phyloP scores from a whole-genome alignment of 495 filamentous ascomycete genomes.

The Bombardia bombarda region DNA sequence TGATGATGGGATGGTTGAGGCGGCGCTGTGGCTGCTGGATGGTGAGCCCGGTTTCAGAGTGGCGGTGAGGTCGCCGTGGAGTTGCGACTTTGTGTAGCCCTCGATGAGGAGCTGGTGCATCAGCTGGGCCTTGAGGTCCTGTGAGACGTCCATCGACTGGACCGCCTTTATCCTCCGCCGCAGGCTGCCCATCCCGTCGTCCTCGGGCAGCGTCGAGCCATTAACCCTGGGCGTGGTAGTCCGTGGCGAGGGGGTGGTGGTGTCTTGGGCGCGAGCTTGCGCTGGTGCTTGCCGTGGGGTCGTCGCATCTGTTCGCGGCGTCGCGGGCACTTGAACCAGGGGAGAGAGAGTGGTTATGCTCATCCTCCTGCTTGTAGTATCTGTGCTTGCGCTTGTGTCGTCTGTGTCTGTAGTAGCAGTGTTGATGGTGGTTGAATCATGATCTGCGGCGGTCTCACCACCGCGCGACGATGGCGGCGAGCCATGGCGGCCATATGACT shows the following conservation, averaged over 20 bases:
- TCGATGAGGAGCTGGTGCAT: constrained; percentile 81
- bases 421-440: background rate
- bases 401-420: background rate
- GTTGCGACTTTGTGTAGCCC: constrained; percentile 48
- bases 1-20: too few species aligned
- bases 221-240: background rate
- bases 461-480: too few species aligned
- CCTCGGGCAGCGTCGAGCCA: constrained; percentile 56
- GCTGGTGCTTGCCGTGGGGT: too few species aligned
- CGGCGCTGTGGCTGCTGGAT: constrained; percentile 16
- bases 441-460: too few species aligned
- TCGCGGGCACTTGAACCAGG: background rate
- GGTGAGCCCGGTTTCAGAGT: constrained; percentile 17
- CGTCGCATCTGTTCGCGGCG: background rate
- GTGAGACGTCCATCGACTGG: constrained; percentile 53
- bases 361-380: background rate
- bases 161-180: constrained; percentile 73
- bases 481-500: too few species aligned
- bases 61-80: constrained; percentile 20
- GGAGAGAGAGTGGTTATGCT: too few species aligned
- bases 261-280: background rate
- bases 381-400: background rate
- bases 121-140: constrained; percentile 67
- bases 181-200: constrained; percentile 82
- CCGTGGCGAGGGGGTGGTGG: background rate